Conservation (phyloP, 768 basidiomycete genomes). For the Phallus indusiatus region DNA sequence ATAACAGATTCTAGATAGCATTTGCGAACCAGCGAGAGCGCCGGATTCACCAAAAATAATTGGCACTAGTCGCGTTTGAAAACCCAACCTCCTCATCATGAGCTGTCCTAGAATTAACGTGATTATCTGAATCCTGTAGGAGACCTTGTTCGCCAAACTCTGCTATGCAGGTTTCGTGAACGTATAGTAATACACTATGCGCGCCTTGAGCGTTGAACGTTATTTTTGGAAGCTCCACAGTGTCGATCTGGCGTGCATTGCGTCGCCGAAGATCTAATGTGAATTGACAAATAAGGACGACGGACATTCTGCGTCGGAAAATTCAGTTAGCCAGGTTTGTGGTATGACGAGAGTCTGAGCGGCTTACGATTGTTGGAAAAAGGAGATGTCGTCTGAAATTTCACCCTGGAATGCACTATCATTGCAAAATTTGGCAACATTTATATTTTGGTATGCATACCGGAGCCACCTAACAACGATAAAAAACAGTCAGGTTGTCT, state of each 20-base stretch:
- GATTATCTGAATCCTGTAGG: not conserved
- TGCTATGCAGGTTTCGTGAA: not conserved
- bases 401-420: not conserved
- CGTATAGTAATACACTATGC: not conserved
- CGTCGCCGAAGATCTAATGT: not conserved
- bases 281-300: not conserved
- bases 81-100: too few species aligned
- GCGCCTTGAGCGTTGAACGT: not conserved
- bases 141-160: not conserved
- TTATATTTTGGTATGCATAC: not conserved
- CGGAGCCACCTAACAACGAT: not conserved
- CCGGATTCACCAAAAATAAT: too few species aligned
- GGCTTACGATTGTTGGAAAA: not conserved
- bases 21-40: too few species aligned
- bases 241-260: not conserved
- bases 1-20: too few species aligned
- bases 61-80: too few species aligned
- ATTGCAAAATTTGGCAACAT: not conserved
- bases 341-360: not conserved
- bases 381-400: not conserved
- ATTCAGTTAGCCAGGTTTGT: not conserved
- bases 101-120: too few species aligned
- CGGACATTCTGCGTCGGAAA: not conserved
- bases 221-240: not conserved
- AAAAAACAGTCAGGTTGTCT: not conserved